Conservation (phyloP, 495 filamentous ascomycete species). For the Podospora fimiseda region DNA sequence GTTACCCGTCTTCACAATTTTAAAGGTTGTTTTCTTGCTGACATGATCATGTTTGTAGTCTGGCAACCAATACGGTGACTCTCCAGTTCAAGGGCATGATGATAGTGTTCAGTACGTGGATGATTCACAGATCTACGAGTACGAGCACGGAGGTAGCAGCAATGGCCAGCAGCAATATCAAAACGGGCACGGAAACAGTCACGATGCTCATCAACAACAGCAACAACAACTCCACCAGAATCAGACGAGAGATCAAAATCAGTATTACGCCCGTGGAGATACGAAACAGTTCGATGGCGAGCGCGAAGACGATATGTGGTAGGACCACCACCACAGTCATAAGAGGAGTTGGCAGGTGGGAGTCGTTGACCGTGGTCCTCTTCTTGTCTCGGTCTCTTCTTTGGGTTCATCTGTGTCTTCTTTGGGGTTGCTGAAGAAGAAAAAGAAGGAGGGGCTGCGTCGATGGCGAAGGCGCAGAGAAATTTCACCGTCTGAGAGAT, state of each 20-base stretch:
- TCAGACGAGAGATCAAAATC: slow-evolving; percentile 6
- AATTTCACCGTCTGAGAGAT: too few species aligned
- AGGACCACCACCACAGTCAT: slow-evolving; percentile 12
- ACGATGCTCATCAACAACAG: slow-evolving; percentile 7
- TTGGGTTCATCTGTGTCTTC: background rate
- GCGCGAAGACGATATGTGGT: slow-evolving; percentile 30
- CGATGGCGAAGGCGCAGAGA: too few species aligned
- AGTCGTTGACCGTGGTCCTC: too few species aligned
- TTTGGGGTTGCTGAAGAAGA: too few species aligned
- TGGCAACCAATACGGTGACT: slow-evolving; percentile 39
- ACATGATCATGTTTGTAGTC: slow-evolving; percentile 24
- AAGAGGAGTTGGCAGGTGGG: too few species aligned
- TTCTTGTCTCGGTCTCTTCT: background rate
- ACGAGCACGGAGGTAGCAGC: slow-evolving; percentile 32
- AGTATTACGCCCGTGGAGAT: slow-evolving; percentile 16
- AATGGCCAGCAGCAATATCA: slow-evolving; percentile 14
- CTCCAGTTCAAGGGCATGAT: slow-evolving; percentile 28
- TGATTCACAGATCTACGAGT: slow-evolving; percentile 43
- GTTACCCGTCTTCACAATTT: slow-evolving; percentile 11
- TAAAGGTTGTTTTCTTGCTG: background rate
- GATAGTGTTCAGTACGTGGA: slow-evolving; percentile 38
- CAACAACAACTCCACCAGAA: background rate
- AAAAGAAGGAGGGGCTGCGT: too few species aligned
- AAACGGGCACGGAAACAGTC: slow-evolving; percentile 1
- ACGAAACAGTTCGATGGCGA: slow-evolving; percentile 12